A percentile compares a stretch with the other conserved stretches of the same genome.
Evolutionary conservation across 1,284 basidiomycete genomes (phyloP).

Genomic region (Xerocomus minutiporus): DNA sequence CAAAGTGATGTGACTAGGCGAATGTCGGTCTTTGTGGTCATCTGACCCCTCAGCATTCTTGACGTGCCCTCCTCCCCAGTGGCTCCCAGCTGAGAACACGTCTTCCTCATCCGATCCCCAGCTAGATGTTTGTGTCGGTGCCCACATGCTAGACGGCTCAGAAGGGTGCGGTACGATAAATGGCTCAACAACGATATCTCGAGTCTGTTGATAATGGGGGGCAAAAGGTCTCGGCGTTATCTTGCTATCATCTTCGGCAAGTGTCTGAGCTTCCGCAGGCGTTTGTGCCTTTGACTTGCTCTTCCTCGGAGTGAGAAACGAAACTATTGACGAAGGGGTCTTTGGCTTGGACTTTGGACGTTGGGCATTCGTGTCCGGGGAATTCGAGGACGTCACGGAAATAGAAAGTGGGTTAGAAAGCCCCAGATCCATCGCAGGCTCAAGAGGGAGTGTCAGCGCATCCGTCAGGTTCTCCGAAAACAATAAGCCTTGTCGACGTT

Average conservation of each 20-base stretch:
- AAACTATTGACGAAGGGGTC: constrained; percentile 61
- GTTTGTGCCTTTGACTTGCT: constrained; percentile 39
- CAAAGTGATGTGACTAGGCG: constrained; percentile 56
- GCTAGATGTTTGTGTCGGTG: constrained; percentile 44
- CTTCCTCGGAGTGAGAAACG: constrained; percentile 76
- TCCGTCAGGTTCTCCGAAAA: constrained; percentile 93
- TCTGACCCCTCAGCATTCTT: constrained; percentile 27
- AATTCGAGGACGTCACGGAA: constrained; percentile 21
- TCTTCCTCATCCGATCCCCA: constrained; percentile 64
- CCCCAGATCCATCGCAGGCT: constrained; percentile 47
- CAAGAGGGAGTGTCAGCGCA: constrained; percentile 72
- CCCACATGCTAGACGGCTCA: constrained; percentile 54
- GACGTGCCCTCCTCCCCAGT: constrained; percentile 48
- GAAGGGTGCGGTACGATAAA: constrained; percentile 56
- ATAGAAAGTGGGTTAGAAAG: constrained; percentile 17
- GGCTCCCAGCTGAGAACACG: constrained; percentile 50
- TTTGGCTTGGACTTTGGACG: constrained; percentile 53
- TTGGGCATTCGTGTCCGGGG: constrained; percentile 26
- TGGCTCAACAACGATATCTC: constrained; percentile 68
- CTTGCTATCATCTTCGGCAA: constrained; percentile 38
- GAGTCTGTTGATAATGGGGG: constrained; percentile 79
- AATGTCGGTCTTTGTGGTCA: constrained; percentile 24
- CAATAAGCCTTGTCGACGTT: constrained; percentile 84
- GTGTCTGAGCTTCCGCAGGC: constrained; percentile 41
- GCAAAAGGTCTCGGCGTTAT: constrained; percentile 78